Evolutionary conservation across 2,329 filamentous ascomycete species (phyloP), one percentile per base, ranked within the genome.

Genomic region (Sphaerulina musiva): DNA sequence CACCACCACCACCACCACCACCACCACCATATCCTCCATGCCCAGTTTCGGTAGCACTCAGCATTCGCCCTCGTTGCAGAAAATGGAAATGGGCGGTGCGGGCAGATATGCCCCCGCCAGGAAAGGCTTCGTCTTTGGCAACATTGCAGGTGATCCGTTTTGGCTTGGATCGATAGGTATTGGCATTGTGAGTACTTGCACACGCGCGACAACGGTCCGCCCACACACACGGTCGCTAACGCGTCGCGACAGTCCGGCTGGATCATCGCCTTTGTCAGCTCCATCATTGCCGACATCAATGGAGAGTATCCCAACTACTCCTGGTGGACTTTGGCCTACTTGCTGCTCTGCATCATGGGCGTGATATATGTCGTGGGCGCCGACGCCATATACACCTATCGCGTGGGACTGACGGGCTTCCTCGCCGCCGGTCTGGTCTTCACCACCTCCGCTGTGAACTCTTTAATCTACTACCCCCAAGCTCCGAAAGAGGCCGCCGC

Each of bases 101-200:
- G 48, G 41, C 29, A 48, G 55, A 31, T 59, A 63, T 45, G 70
- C 72, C 62, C 68, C 68, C 50, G 75, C 76, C 55, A 63, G 67
- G 54, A 75, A 73, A 65, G 34, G 34, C 34, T 85, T 95, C 72
- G 86, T 82, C 72, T 73, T 91, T 72, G 87, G 87, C 70, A 95
- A 96, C 74, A 90, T 98, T 65, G 80, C 96, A 58, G 93, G 93
- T 66, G 92, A 98, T 74, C 93, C 93, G 5, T 97, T 98, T 73
- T 91, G 92, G 56, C 81, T 98, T 57, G 90, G 91, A 52, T 97
- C 93, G 36, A 83, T 95, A 60, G 96, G 92, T 54, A 96, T 97
- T 71, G 83, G 87, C 59, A 79, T 88, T 69, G 92, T 96, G 82
- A 72, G 89, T 81, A 14, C 12, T 32, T 23, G 17, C 42, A 23